Percentiles rank a stretch among this genome's conserved stretches.
phyloP scores from a whole-genome alignment of 176 grass and related monocot genomes.

The Zoysia japonica region DNA sequence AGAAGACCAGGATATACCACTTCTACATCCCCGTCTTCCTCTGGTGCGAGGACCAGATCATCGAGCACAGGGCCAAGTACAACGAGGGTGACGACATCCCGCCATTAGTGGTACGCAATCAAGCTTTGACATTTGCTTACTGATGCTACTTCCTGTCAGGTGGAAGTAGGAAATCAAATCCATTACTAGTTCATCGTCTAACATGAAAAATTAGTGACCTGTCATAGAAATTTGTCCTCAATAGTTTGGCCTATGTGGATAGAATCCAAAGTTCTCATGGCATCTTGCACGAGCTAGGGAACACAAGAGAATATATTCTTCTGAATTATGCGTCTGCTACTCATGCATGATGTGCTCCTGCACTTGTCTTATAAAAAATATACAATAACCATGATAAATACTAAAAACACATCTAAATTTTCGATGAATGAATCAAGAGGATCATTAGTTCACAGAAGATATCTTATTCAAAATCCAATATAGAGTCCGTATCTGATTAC shows the following conservation, averaged over 20 bases:
- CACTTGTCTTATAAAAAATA: slow-evolving; percentile 27
- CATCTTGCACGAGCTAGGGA: slow-evolving; percentile 8
- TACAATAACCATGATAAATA: slow-evolving; percentile 13
- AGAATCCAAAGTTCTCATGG: slow-evolving; percentile 24
- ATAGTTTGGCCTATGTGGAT: neutral
- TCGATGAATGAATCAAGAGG: neutral
- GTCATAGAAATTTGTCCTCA: neutral
- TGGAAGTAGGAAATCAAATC: neutral
- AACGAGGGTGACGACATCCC: slow-evolving; percentile 77
- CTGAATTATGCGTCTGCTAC: slow-evolving; percentile 36
- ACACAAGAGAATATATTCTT: slow-evolving; percentile 36
- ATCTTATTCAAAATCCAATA: neutral
- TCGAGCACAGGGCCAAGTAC: slow-evolving; percentile 64
- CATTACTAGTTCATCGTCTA: neutral
- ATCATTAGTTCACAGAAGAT: neutral
- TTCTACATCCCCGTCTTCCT: slow-evolving; percentile 91
- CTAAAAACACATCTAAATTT: neutral
- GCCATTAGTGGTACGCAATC: slow-evolving; percentile 71
- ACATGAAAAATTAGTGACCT: neutral
- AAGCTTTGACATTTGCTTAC: neutral
- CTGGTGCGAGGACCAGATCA: slow-evolving; percentile 89
- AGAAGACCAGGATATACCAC: slow-evolving; percentile 89
- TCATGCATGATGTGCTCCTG: slow-evolving; percentile 26
- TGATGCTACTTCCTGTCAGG: neutral
- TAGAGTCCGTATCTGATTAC: neutral